Evolutionary conservation across 495 filamentous ascomycete genomes (phyloP).

Genomic region (Trichoderma asperelloides): DNA sequence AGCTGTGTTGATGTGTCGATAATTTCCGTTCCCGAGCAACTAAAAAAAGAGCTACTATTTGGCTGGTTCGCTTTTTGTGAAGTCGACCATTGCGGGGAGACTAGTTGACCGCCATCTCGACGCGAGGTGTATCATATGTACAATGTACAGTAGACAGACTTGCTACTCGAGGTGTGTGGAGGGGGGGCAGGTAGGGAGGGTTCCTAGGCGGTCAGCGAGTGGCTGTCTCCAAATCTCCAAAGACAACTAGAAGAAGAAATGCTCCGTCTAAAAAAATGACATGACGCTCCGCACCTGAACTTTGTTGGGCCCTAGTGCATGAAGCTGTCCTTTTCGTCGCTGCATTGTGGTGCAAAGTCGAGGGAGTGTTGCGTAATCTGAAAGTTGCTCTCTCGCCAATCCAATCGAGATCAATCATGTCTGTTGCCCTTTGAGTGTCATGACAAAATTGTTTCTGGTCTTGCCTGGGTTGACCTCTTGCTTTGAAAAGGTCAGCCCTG

Average conservation of each 20-base stretch:
- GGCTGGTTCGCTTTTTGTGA: not conserved
- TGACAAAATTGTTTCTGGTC: constrained; percentile 80
- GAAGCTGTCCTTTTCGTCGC: not conserved
- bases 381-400: not conserved
- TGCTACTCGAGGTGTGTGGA: not conserved
- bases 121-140: not conserved
- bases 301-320: not conserved
- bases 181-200: not conserved
- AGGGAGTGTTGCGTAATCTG: not conserved
- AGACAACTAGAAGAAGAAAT: not conserved
- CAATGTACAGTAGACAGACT: not conserved
- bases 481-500: constrained; percentile 41
- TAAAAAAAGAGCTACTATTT: not conserved
- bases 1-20: not conserved
- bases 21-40: not conserved
- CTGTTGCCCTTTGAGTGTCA: constrained; percentile 33
- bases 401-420: not conserved
- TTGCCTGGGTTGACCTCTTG: constrained; percentile 63
- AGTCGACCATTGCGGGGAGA: not conserved
- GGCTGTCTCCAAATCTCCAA: not conserved
- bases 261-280: not conserved
- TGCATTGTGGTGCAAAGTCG: not conserved
- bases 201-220: constrained; percentile 3
- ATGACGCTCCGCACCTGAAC: not conserved
- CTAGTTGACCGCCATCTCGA: constrained; percentile 2